Conservation (phyloP, 2,329 filamentous ascomycete species). For the Dothideomycetidae sp. region DNA sequence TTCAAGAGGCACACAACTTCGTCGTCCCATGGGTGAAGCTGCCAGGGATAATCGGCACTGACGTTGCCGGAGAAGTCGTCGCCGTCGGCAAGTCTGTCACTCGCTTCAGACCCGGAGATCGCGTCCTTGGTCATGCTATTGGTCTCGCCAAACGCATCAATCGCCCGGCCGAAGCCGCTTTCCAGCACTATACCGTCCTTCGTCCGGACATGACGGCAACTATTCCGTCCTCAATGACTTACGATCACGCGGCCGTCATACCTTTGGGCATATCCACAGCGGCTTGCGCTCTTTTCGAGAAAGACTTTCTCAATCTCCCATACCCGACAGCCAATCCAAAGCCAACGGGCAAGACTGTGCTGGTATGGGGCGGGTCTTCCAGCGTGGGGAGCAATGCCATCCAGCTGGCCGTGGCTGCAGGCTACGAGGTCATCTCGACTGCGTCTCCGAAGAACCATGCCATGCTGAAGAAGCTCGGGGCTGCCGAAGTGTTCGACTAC, state of each 20-base stretch:
- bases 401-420: conserved; percentile 31
- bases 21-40: conserved; percentile 16
- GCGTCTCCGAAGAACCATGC: conserved; percentile 31
- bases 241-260: conserved; percentile 14
- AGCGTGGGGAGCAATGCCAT: conserved; percentile 34
- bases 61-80: conserved; percentile 20
- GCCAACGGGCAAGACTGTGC: conserved; percentile 21
- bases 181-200: conserved; percentile 15
- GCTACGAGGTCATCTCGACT: conserved; percentile 33
- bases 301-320: conserved; percentile 12
- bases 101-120: conserved; percentile 23
- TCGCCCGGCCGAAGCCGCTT: conserved; percentile 12
- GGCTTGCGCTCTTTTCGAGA: conserved; percentile 14
- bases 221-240: conserved; percentile 14
- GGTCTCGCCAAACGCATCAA: conserved; percentile 9
- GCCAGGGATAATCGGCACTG: conserved; percentile 19
- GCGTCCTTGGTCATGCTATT: conserved; percentile 18
- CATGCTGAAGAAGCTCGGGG: conserved; percentile 31
- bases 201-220: conserved; percentile 8
- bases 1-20: conserved; percentile 21
- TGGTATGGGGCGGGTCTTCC: conserved; percentile 41
- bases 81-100: conserved; percentile 23
- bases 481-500: conserved; percentile 33
- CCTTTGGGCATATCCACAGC: conserved; percentile 15
- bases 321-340: conserved; percentile 12